A percentile compares a stretch with the other conserved stretches of the same genome.
Evolutionary conservation across 345 rosid genomes (phyloP).

Genomic region (Lepidium didymum): DNA sequence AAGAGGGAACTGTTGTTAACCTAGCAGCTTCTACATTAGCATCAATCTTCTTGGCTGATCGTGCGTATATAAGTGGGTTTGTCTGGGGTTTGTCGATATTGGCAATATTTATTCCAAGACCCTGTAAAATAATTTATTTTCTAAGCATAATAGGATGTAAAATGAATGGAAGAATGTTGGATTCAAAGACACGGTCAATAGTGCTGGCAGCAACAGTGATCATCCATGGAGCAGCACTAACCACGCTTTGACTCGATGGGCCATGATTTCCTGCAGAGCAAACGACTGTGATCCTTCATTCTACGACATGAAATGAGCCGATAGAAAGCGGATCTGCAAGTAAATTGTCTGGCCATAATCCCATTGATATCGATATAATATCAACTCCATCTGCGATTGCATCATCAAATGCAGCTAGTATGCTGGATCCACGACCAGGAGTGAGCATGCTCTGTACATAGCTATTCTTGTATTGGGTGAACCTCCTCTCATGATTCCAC

Average conservation of each 20-base stretch:
- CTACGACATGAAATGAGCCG: conserved; percentile 32
- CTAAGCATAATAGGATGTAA: not conserved
- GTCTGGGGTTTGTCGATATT: conserved; percentile 34
- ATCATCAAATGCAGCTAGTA: conserved; percentile 29
- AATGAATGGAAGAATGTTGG: conserved; percentile 14
- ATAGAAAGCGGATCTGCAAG: conserved; percentile 27
- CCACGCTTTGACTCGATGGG: conserved; percentile 35
- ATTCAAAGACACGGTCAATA: conserved; percentile 42
- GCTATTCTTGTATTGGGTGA: conserved; percentile 24
- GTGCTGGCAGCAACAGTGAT: conserved; percentile 50
- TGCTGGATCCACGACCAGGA: conserved; percentile 15
- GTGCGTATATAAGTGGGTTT: conserved; percentile 43
- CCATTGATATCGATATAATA: conserved; percentile 25
- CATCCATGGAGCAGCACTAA: conserved; percentile 54
- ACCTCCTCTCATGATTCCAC: conserved; percentile 29
- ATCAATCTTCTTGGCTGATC: conserved; percentile 39
- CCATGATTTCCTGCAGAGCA: conserved; percentile 41
- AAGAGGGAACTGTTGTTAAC: conserved; percentile 19
- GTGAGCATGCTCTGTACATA: conserved; percentile 24
- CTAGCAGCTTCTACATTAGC: conserved; percentile 40
- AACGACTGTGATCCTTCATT: conserved; percentile 30
- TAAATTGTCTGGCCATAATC: not conserved
- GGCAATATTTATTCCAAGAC: conserved; percentile 61
- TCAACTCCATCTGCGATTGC: conserved; percentile 29
- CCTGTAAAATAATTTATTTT: conserved; percentile 31